Base-by-base conservation (phyloP, 768 basidiomycete species). In the Naganishia friedmannii region DNA sequence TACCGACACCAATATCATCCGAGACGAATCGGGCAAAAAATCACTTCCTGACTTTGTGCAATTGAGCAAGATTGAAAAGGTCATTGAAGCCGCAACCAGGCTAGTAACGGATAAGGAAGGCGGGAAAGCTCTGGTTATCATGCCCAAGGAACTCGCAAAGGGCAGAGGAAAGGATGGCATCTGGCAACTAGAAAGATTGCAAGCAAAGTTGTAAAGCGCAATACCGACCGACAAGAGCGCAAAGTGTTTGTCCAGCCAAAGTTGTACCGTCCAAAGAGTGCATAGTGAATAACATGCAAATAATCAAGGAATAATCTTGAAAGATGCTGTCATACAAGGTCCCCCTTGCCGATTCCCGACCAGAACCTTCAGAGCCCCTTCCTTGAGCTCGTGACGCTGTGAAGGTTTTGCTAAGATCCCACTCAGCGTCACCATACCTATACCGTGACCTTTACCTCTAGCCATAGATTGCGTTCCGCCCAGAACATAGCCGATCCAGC, bases 401-500 rank as follows among this genome's bases (percentile, higher is more conserved):
- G 23, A 15, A 8, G 26, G 39, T 32, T 58, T 9, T 48, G 68
- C 23, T 23, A 65, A 51, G 15, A 57, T 48, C n/a, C 39, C 51
- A 10, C 51, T 57, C 23, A 93, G 77, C 3, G 90, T 83, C 21
- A 97, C 81, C 0, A 88, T 87, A 21, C 88, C 95, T 15, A 96
- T 84, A 2, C 87, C 93, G 74, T 87, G 87, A 0, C 91, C 93
- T 70, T 86, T 82, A 0, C 94, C 94, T 32, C 88, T 85, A 0
- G 87, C 85, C 9, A 97, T 84, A 1, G 93, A 94, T 77, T 86
- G 89, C 70, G 88, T 88, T 0, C 93, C 94, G 2, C 90, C 88
- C 0, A 92, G 92, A 23, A 93, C 84, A 75, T 90, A 91, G 0
- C 95, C 94, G 84, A 76, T 26, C 73, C 75, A n/a, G 73, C 68